Evolutionary conservation across 306 rosid genomes (phyloP).

Genomic region (Elaeagnus macrophylla): DNA sequence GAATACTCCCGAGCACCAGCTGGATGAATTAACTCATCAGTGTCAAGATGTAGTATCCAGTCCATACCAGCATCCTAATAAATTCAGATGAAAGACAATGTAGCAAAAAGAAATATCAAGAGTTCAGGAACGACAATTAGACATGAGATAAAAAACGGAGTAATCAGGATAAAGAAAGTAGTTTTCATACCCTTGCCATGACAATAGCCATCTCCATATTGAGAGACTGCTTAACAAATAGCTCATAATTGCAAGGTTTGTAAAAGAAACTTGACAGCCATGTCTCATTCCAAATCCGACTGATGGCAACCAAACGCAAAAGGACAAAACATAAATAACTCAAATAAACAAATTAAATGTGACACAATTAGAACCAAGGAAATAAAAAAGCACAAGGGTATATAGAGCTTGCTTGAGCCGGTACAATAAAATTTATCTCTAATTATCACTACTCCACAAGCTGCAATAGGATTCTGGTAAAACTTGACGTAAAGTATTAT

Average conservation of each 20-base stretch:
- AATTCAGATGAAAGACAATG: conserved; percentile 20
- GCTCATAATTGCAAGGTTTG: conserved; percentile 96
- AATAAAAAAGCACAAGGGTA: no score
- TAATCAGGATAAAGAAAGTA: conserved; percentile 10
- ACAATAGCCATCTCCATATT: conserved; percentile 98
- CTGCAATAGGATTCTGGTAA: no score
- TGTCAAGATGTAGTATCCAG: conserved; percentile 95
- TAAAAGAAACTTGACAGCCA: conserved; percentile 95
- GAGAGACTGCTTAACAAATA: conserved; percentile 98
- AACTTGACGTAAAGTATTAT: no score
- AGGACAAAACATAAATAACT: conserved; percentile 1
- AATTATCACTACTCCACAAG: no score
- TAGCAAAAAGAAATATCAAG: conserved; percentile 3
- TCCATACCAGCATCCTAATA: conserved; percentile 83
- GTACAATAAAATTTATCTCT: background rate
- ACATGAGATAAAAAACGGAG: background rate
- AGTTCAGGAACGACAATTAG: background rate
- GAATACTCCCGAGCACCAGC: conserved; percentile 90
- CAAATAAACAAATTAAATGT: conserved; percentile 8
- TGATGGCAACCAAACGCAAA: conserved; percentile 32
- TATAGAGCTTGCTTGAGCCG: background rate
- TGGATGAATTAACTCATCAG: conserved; percentile 90
- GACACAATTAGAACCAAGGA: background rate
- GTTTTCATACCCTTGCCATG: conserved; percentile 86
- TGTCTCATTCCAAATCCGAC: conserved; percentile 98